These are phyloP conservation scores for Mycena rosella DNA, from an alignment of 768 basidiomycete species.

Conservation along the genomic window DNA sequence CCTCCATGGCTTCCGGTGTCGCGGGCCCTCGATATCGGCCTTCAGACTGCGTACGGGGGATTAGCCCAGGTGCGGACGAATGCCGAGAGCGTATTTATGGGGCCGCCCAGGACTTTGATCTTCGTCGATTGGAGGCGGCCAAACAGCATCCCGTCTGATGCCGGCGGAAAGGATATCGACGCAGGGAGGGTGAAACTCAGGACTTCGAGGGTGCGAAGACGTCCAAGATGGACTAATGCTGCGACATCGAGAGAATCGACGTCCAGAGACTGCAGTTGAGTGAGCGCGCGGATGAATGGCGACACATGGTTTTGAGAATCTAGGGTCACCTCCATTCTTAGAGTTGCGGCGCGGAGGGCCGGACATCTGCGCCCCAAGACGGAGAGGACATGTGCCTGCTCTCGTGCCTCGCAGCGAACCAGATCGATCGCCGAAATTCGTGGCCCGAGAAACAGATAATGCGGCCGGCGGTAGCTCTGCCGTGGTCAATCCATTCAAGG, in stretches of 20 bases:
- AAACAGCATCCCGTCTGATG: neutral
- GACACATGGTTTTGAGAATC: neutral
- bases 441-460: constrained; percentile 1
- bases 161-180: neutral
- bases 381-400: neutral
- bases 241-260: constrained; percentile 1
- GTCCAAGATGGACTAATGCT: neutral
- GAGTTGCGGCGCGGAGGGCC: neutral
- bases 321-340: too few species aligned
- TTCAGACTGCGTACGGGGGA: neutral
- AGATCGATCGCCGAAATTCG: neutral
- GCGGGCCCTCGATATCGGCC: neutral
- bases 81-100: neutral
- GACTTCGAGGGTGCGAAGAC: neutral
- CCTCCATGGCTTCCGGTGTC: neutral
- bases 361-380: neutral
- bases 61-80: neutral
- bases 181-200: neutral
- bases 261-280: neutral
- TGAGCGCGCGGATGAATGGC: neutral
- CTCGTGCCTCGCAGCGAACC: too few species aligned
- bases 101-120: neutral
- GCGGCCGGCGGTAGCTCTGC: too few species aligned
- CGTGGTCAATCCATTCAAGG: neutral
- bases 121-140: neutral